phyloP scores from a whole-genome alignment of 805 yeast species.

The Starmerella riodocensis region DNA sequence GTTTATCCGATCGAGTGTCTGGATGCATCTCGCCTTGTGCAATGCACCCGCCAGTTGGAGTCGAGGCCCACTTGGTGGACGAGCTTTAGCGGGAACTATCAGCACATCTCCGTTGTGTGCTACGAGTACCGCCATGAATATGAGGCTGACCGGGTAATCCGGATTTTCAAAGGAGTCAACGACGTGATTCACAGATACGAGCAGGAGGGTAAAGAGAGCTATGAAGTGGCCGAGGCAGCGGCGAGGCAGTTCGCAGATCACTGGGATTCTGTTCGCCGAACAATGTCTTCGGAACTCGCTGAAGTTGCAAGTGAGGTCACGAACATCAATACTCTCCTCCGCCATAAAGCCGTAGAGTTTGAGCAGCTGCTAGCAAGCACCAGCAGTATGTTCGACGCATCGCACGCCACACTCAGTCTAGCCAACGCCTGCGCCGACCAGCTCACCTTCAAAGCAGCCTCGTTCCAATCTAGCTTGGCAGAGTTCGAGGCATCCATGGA shows the following conservation, averaged over 20 bases:
- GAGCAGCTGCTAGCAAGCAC: too few relatives aligned
- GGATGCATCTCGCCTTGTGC: not conserved
- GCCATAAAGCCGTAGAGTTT: too few relatives aligned
- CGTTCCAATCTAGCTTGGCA: not conserved
- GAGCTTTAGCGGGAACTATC: constrained; percentile 52
- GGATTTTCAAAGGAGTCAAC: constrained; percentile 9
- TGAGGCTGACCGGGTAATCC: constrained; percentile 13
- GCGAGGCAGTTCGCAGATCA: not conserved
- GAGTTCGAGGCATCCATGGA: not conserved
- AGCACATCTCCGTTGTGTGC: constrained; percentile 42
- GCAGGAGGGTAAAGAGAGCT: not conserved
- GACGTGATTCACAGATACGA: constrained; percentile 6
- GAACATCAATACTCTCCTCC: too few relatives aligned
- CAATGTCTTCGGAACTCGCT: too few relatives aligned
- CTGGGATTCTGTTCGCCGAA: not conserved
- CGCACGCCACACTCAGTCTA: too few relatives aligned
- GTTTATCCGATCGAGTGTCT: constrained; percentile 22
- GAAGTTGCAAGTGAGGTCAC: too few relatives aligned
- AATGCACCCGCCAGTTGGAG: constrained; percentile 23
- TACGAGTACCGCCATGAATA: constrained; percentile 18
- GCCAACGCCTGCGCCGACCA: too few relatives aligned
- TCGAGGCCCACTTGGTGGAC: constrained; percentile 51
- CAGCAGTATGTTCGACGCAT: too few relatives aligned
- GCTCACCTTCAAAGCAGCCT: too few relatives aligned
- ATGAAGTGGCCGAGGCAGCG: not conserved